Conservation (phyloP, 2,329 filamentous ascomycete species). For the Penicillium psychrosexuale region DNA sequence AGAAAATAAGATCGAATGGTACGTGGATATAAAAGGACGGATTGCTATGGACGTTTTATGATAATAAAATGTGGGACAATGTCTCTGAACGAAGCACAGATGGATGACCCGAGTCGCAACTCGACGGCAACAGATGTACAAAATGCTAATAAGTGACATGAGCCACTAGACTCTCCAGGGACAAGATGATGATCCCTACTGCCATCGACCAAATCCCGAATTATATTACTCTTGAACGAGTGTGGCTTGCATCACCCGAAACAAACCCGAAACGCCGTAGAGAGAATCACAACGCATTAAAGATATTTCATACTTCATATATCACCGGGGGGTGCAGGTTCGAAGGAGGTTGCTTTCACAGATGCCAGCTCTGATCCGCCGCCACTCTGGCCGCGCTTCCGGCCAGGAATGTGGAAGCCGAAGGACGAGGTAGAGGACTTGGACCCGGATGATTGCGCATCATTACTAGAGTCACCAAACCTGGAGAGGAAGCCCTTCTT, state of each 20-base stretch:
- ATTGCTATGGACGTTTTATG: not conserved
- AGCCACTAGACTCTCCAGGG: not conserved
- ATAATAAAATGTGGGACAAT: not conserved
- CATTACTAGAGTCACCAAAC: slow-evolving; percentile 61
- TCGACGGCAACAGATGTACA: slow-evolving; percentile 13
- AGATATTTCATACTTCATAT: slow-evolving; percentile 19
- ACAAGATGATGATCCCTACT: not conserved
- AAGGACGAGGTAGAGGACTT: slow-evolving; percentile 47
- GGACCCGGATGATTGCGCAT: slow-evolving; percentile 30
- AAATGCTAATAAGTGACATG: not conserved
- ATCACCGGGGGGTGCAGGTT: slow-evolving; percentile 14
- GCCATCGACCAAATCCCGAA: not conserved
- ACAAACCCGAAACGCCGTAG: slow-evolving; percentile 6
- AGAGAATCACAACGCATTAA: slow-evolving; percentile 4
- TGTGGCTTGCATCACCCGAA: not conserved
- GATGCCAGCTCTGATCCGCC: slow-evolving; percentile 68
- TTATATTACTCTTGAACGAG: not conserved
- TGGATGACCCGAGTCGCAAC: not conserved
- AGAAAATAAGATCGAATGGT: not conserved
- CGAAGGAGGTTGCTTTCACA: slow-evolving; percentile 47
- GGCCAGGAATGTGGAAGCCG: slow-evolving; percentile 66
- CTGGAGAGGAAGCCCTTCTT: slow-evolving; percentile 75
- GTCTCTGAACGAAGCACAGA: not conserved
- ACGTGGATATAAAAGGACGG: not conserved
- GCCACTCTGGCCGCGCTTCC: slow-evolving; percentile 69